phyloP scores from a whole-genome alignment of 2,329 filamentous ascomycete species.

The Xylariaceae sp. region DNA sequence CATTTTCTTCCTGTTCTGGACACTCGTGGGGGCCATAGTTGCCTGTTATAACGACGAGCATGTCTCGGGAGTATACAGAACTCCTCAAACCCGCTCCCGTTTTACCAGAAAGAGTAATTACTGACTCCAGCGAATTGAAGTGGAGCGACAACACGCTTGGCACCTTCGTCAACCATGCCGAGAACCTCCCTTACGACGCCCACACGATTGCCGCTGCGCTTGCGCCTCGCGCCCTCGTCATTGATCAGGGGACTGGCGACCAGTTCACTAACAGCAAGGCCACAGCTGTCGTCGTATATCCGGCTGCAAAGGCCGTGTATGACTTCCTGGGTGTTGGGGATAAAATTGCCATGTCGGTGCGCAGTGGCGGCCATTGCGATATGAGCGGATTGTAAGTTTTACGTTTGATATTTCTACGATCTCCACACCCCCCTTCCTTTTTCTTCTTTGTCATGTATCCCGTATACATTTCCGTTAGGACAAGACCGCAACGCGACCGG shows the following conservation, averaged over 20 bases:
- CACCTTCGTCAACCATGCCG: constrained; percentile 62
- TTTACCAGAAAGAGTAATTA: too few relatives aligned
- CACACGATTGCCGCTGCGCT: constrained; percentile 65
- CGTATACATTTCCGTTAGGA: not conserved
- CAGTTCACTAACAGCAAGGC: constrained; percentile 57
- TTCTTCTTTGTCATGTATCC: not conserved
- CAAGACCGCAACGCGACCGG: not conserved
- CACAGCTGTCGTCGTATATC: constrained; percentile 57
- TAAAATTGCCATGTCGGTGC: constrained; percentile 55
- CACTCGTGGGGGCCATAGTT: too few relatives aligned
- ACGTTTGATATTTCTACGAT: too few relatives aligned
- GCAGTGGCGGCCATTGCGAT: constrained; percentile 56
- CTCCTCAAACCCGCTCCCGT: too few relatives aligned
- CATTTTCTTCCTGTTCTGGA: too few relatives aligned
- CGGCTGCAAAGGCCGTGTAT: constrained; percentile 59
- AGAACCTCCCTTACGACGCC: constrained; percentile 62
- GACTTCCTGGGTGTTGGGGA: constrained; percentile 59
- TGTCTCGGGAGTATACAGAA: too few relatives aligned
- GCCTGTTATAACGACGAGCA: too few relatives aligned
- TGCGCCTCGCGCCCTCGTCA: constrained; percentile 61
- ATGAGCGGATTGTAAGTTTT: constrained; percentile 54
- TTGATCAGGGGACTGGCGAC: constrained; percentile 61
- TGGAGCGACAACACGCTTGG: constrained; percentile 61
- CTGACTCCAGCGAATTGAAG: too few relatives aligned
- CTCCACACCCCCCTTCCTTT: not conserved